Conservation (phyloP, 306 rosid genomes). For the Hippophae gyantsensis region DNA sequence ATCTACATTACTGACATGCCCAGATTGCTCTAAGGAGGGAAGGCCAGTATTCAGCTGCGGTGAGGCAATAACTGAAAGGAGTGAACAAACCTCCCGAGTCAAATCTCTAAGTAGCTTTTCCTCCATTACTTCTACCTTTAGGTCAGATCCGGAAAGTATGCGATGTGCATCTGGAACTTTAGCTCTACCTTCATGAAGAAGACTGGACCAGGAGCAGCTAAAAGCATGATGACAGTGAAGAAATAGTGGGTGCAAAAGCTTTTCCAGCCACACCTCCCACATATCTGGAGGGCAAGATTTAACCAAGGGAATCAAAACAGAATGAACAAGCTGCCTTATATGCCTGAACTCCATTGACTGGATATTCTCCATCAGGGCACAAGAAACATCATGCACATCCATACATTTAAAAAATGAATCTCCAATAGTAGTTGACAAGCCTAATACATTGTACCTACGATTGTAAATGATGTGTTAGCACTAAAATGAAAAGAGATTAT, state of each 20-base stretch:
- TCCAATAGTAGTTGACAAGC: conserved; percentile 78
- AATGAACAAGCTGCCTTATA: conserved; percentile 79
- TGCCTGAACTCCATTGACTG: conserved; percentile 98
- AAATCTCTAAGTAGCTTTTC: conserved; percentile 81
- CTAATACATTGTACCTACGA: conserved; percentile 79
- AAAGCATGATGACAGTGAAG: conserved; percentile 63
- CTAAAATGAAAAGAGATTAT: conserved; percentile 9
- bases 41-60: conserved; percentile 63
- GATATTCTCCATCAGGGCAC: conserved; percentile 82
- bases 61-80: conserved; percentile 64
- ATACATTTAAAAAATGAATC: conserved; percentile 63
- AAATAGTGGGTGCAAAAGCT: conserved; percentile 69
- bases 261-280: conserved; percentile 94
- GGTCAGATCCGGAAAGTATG: conserved; percentile 65
- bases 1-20: conserved; percentile 60
- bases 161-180: conserved; percentile 75
- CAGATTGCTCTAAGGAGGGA: conserved; percentile 86
- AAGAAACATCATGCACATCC: conserved; percentile 56
- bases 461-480: conserved; percentile 17
- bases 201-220: conserved; percentile 73
- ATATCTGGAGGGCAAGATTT: conserved; percentile 66
- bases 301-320: conserved; percentile 67
- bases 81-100: conserved; percentile 74
- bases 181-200: conserved; percentile 81
- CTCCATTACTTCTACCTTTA: conserved; percentile 90